phyloP scores from a whole-genome alignment of 169 alveolate genomes.

The Theileria orientalis region DNA sequence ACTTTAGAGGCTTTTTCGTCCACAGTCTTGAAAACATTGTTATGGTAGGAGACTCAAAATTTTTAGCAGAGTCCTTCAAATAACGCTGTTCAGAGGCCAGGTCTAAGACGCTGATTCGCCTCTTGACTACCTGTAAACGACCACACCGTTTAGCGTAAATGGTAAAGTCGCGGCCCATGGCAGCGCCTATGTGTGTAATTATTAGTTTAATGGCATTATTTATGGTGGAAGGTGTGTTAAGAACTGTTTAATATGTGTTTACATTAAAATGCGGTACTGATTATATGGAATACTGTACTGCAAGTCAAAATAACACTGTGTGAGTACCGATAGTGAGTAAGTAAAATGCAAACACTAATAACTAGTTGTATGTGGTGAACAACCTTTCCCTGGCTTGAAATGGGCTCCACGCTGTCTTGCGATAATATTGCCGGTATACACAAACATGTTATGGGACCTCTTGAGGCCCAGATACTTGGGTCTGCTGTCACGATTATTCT shows the following conservation, averaged over 20 bases:
- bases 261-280: too few species aligned
- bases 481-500: constrained; percentile 83
- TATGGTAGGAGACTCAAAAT: constrained; percentile 64
- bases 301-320: too few species aligned
- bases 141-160: constrained; percentile 70
- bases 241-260: background rate
- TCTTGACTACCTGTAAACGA: constrained; percentile 66
- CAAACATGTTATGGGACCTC: constrained; percentile 78
- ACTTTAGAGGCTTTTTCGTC: constrained; percentile 47
- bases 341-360: too few species aligned
- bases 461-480: constrained; percentile 83
- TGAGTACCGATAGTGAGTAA: too few species aligned
- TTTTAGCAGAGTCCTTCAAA: constrained; percentile 40
- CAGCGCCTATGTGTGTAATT: constrained; percentile 24
- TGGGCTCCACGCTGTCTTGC: constrained; percentile 85
- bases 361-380: background rate
- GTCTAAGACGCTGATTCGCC: constrained; percentile 70
- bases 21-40: constrained; percentile 69
- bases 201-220: background rate
- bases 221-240: background rate
- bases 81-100: constrained; percentile 57
- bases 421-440: constrained; percentile 79
- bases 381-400: constrained; percentile 84
- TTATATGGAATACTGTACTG: too few species aligned
- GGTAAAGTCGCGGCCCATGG: constrained; percentile 75